Evolutionary conservation across 2,329 filamentous ascomycete species (phyloP), one percentile per base, ranked within the genome.

Genomic region (Colletotrichum ledebouriae): DNA sequence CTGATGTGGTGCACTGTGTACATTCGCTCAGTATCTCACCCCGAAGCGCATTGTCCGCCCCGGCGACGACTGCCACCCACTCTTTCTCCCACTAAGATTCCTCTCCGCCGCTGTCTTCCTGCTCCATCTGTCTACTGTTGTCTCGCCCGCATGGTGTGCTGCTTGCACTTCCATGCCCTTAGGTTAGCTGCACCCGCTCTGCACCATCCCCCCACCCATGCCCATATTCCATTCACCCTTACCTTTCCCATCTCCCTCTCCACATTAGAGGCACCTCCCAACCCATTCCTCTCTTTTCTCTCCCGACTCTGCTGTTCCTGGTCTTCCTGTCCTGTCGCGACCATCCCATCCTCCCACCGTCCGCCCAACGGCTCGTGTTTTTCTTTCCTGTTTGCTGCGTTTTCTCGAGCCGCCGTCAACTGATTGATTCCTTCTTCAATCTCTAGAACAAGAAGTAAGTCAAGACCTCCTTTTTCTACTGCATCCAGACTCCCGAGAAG

Each of bases 281-380:
- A 64, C 64, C 70, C 68, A 69, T 70, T 71, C 63, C 70, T 70
- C 70, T 71, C 68, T 70, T 70, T 63, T 70, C 70, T 70, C 63
- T 64, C 39, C 59, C 59, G 49, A 59, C 68, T 47, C 64, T 70
- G 46, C 58, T 70, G 63, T 64, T 67, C 60, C 70, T 70, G 63
- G 67, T 66, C 70, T 69, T 20, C 37, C 47, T 69, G 22, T 56
- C 63, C 58, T 58, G 64, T 66, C 68, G 68, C 68, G 65, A 69
- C 68, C 70, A 65, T 70, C 70, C 55, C 70, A 71, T 71, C 68
- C 65, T 70, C 67, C 34, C 56, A 65, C 55, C 61, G 61, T 67
- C 59, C 61, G 66, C 49, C 69, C 57, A 61, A 66, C 69, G 66
- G 56, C 61, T 69, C 52, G 53, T 69, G 64, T 65, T 67, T 63